A percentile compares a stretch with the other conserved stretches of the same genome.
Evolutionary conservation across 176 grass and related monocot species (phyloP).

Genomic region (Carex cristatella): DNA sequence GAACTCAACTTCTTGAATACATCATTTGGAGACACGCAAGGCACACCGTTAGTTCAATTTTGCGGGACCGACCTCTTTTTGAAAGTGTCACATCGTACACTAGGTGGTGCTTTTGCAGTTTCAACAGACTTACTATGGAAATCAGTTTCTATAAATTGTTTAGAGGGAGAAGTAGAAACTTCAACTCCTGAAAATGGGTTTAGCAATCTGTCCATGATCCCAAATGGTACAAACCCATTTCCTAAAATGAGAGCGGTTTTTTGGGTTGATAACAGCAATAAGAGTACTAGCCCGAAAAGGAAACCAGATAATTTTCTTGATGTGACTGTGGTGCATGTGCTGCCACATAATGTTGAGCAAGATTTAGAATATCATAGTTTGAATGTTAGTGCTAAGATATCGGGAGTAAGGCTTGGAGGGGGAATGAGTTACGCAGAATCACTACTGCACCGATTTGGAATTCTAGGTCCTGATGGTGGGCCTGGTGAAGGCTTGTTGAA

Average conservation of each 20-base stretch:
- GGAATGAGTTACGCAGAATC: conserved; percentile 92
- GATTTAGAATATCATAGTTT: conserved; percentile 97
- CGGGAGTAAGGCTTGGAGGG: conserved; percentile 84
- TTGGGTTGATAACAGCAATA: conserved; percentile 83
- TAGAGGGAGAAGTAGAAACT: conserved; percentile 53
- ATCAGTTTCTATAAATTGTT: conserved; percentile 78
- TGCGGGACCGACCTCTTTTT: conserved; percentile 68
- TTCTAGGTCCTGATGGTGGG: conserved; percentile 84
- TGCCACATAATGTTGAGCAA: conserved; percentile 68
- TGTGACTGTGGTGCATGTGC: conserved; percentile 74
- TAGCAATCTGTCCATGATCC: background rate
- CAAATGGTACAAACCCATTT: background rate
- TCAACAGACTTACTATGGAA: conserved; percentile 79
- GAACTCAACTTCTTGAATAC: conserved; percentile 92
- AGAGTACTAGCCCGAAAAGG: conserved; percentile 13
- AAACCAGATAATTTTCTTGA: conserved; percentile 78
- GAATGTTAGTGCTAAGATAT: conserved; percentile 69
- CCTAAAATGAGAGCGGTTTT: conserved; percentile 91
- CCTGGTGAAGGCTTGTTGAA: conserved; percentile 87
- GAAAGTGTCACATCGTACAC: conserved; percentile 95
- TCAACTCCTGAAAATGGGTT: conserved; percentile 37
- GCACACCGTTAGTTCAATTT: conserved; percentile 78
- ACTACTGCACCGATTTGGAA: conserved; percentile 81
- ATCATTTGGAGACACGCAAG: conserved; percentile 31
- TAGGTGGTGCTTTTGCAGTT: conserved; percentile 96